Base-by-base conservation (phyloP, 129 eudicot species). In the Calendula officinalis region DNA sequence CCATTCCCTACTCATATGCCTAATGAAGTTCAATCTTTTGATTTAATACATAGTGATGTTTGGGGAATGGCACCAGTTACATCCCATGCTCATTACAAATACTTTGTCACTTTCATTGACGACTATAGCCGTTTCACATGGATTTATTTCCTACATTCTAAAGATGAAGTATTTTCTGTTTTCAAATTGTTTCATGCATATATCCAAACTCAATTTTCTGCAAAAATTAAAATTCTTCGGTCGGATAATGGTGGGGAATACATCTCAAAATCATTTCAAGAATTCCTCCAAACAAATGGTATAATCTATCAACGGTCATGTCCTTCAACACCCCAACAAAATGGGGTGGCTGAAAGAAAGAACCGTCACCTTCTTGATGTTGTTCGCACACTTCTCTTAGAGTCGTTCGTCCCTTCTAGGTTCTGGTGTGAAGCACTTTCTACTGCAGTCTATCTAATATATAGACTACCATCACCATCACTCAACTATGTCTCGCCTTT, bases 291-390 rank as follows among this genome's bases (percentile, higher is more conserved):
- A 13, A 3, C 6, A 9, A 32, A 61, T 49, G 63, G 62, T 34
- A 51, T 62, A 4, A 5, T 62, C 10, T 54, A 12, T 5, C 48
- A 63, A 16, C 12, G 15, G 7, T 51, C 56, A 0, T 71, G 62
- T 40, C 76, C 69, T n/a, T 43, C 7, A n/a, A 69, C 50, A 3
- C 67, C 67, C 4, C 60, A 70, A 34, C 61, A 59, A 60, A 70
- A 69, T 58, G 58, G 67, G 38, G 32, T 69, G 4, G 50, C 60
- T 11, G 43, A 46, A 69, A 44, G 60, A 50, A 70, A 60, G 15
- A 64, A 72, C 14, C 10, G 22, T 3, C 70, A 63, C 13, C 44
- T 62, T 7, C 40, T 36, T 13, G 42, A 40, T 34, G 12, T 12
- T 35, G 4, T 30, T 15, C 44, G 56, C 4, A 12, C 45, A 0